These are phyloP conservation scores for Eutrema heterophyllum DNA, from an alignment of 345 rosid species.

Conservation along the genomic window DNA sequence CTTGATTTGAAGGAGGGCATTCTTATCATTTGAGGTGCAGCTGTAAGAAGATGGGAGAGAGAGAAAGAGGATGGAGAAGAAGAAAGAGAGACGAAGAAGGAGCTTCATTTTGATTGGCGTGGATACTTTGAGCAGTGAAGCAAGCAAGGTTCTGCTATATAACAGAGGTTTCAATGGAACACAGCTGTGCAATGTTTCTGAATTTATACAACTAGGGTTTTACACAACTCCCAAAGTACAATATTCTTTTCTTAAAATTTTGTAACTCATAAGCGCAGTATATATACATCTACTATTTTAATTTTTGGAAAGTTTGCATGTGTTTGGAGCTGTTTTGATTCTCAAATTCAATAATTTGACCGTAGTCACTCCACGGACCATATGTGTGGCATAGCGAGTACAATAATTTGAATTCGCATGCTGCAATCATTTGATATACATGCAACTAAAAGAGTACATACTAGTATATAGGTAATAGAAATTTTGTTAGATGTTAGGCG, in stretches of 20 bases:
- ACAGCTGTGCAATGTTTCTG: conserved; percentile 19
- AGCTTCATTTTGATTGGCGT: conserved; percentile 22
- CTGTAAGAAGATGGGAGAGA: conserved; percentile 27
- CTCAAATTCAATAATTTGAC: background rate
- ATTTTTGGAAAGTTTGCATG: background rate
- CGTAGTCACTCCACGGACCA: background rate
- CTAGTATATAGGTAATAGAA: too few relatives aligned
- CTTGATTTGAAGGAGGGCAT: conserved; percentile 58
- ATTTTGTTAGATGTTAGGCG: background rate
- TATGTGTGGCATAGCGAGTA: background rate
- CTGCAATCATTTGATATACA: background rate
- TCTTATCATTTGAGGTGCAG: conserved; percentile 52
- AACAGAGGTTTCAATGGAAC: conserved; percentile 14
- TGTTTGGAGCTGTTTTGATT: background rate
- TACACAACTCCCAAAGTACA: conserved; percentile 18
- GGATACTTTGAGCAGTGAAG: background rate
- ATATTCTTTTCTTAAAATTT: background rate
- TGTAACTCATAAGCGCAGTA: background rate
- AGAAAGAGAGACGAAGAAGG: background rate
- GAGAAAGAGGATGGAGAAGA: conserved; percentile 20
- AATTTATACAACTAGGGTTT: background rate
- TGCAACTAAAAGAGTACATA: background rate
- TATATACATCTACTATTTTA: background rate
- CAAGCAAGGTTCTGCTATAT: background rate
- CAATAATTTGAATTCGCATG: background rate